Conservation (phyloP, 1,284 basidiomycete species). For the Ceratobasidium sp. region DNA sequence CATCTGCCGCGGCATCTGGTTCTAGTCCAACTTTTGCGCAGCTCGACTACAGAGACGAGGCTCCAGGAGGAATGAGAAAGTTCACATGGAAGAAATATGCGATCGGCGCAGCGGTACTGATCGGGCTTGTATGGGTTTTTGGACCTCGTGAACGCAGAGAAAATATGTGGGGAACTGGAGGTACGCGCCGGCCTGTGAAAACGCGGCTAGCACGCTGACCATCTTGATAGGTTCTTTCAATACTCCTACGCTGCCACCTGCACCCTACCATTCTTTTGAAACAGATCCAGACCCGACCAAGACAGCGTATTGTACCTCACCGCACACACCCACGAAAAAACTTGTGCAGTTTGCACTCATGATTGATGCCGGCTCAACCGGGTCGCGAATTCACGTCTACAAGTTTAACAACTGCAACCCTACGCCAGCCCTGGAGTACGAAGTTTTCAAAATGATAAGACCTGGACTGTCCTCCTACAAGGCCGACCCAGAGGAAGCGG, state of each 20-base stretch:
- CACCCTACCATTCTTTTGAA: conserved; percentile 59
- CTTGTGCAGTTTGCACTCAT: conserved; percentile 95
- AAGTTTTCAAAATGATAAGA: conserved; percentile 87
- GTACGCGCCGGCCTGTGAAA: conserved; percentile 29
- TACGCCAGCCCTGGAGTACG: conserved; percentile 88
- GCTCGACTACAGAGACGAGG: conserved; percentile 30
- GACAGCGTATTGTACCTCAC: conserved; percentile 72
- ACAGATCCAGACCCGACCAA: conserved; percentile 71
- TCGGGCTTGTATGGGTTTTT: conserved; percentile 71
- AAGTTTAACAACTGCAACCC: conserved; percentile 93
- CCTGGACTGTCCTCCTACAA: conserved; percentile 83
- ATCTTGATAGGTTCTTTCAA: conserved; percentile 4
- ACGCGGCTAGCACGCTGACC: conserved; percentile 48
- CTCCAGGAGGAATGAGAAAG: conserved; percentile 24
- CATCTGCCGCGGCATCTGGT: background rate
- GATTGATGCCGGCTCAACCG: conserved; percentile 98
- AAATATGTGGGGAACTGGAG: conserved; percentile 49
- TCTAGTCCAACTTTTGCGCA: conserved; percentile 15
- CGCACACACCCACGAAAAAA: conserved; percentile 60
- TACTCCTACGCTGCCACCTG: conserved; percentile 15
- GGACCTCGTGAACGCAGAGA: conserved; percentile 62
- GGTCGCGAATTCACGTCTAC: conserved; percentile 97
- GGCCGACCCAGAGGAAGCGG: conserved; percentile 71
- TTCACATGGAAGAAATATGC: conserved; percentile 75
- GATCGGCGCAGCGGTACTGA: conserved; percentile 63